A percentile compares a stretch with the other conserved stretches of the same genome.
These are phyloP conservation scores for Pisolithus marmoratus DNA, from an alignment of 768 basidiomycete genomes.

Conservation along the genomic window DNA sequence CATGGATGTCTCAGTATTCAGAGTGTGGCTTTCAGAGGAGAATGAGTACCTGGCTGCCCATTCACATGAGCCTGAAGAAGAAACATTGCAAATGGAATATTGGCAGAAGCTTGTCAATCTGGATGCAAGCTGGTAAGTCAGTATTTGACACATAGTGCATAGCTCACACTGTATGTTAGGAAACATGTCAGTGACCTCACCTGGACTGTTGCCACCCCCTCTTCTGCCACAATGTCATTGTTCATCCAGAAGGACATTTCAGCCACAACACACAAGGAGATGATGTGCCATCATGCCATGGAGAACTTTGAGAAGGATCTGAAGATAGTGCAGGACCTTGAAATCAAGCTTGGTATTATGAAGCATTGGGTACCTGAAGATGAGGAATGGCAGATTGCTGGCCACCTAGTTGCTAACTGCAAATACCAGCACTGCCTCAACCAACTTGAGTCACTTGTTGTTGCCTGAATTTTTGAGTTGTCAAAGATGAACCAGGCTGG, in stretches of 20 bases:
- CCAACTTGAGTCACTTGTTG: slow-evolving; percentile 9
- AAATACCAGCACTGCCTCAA: slow-evolving; percentile 11
- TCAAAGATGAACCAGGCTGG: slow-evolving; percentile 16
- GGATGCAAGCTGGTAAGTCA: background rate
- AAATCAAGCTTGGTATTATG: slow-evolving; percentile 3
- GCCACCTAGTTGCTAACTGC: background rate
- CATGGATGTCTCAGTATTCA: too few species aligned
- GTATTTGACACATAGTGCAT: background rate
- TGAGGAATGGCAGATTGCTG: slow-evolving; percentile 6
- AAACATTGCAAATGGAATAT: slow-evolving; percentile 12
- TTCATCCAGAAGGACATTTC: background rate
- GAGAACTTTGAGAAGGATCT: slow-evolving; percentile 7
- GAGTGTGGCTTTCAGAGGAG: too few species aligned
- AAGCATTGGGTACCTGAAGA: background rate
- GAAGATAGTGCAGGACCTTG: slow-evolving; percentile 5
- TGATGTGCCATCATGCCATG: slow-evolving; percentile 8
- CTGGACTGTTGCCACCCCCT: too few species aligned
- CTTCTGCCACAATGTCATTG: too few species aligned
- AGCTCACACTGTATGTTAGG: background rate
- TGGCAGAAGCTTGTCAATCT: slow-evolving; percentile 6
- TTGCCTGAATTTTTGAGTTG: slow-evolving; percentile 13
- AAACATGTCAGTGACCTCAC: background rate
- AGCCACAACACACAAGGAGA: slow-evolving; percentile 3
- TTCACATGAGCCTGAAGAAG: slow-evolving; percentile 4
- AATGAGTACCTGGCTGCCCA: too few species aligned